phyloP scores from a whole-genome alignment of 169 alveolate genomes.

The Plasmodium billcollinsi region DNA sequence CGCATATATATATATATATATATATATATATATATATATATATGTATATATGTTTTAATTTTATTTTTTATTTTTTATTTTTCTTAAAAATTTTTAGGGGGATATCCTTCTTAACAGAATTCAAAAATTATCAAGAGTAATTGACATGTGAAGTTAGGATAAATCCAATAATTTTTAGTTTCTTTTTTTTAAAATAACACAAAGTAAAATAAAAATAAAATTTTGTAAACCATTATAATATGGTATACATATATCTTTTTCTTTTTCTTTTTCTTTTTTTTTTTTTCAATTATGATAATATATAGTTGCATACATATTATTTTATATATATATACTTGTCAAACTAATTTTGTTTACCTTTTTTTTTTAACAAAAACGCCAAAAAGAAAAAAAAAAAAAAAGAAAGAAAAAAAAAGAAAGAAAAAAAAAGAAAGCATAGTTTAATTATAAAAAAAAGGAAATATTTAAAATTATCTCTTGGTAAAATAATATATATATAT shows the following conservation, averaged over 20 bases:
- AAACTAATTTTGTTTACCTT: too few relatives aligned
- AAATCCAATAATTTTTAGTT: background rate
- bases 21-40: background rate
- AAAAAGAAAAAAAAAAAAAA: too few relatives aligned
- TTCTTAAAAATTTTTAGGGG: constrained; percentile 84
- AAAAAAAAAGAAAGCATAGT: too few relatives aligned
- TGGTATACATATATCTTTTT: background rate
- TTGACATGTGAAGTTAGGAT: constrained; percentile 89
- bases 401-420: too few relatives aligned
- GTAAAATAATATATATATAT: too few relatives aligned
- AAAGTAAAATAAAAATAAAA: too few relatives aligned
- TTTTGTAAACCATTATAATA: too few relatives aligned
- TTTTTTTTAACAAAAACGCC: too few relatives aligned
- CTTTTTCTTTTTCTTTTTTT: constrained; percentile 3
- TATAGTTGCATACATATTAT: background rate
- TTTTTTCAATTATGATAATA: background rate
- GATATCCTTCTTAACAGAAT: constrained; percentile 94
- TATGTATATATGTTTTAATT: background rate
- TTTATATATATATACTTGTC: too few relatives aligned
- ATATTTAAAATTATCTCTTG: too few relatives aligned
- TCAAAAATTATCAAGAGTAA: constrained; percentile 94
- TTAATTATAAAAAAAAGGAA: too few relatives aligned
- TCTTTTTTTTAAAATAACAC: background rate
- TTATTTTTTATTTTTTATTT: constrained; percentile 4
- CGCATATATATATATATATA: background rate